phyloP scores from a whole-genome alignment of 164 flowering plant genomes.

The Pachysandra terminalis region DNA sequence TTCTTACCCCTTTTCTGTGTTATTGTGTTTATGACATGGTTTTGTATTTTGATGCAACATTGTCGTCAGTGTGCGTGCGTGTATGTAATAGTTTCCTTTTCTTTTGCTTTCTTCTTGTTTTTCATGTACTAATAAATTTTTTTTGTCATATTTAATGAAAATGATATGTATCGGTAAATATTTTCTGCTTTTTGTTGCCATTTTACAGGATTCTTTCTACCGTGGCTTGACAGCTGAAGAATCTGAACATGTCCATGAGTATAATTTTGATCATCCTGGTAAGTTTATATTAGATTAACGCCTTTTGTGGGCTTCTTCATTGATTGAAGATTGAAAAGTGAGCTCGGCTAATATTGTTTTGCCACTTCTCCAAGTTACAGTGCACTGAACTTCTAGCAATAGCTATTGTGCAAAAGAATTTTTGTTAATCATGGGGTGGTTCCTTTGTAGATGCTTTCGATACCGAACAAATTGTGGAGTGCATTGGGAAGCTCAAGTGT shows the following conservation, averaged over 20 bases:
- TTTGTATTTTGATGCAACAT: too few relatives aligned
- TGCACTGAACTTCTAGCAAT: neutral
- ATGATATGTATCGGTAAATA: too few relatives aligned
- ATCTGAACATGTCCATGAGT: conserved; percentile 49
- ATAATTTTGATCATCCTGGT: conserved; percentile 69
- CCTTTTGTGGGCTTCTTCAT: neutral
- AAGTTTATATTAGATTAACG: conserved; percentile 3
- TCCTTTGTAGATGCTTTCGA: conserved; percentile 83
- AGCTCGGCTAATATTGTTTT: neutral
- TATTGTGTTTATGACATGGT: too few relatives aligned
- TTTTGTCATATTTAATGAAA: too few relatives aligned
- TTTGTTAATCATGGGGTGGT: conserved; percentile 15
- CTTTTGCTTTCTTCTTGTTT: too few relatives aligned
- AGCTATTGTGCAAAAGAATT: neutral
- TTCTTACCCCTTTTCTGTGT: too few relatives aligned
- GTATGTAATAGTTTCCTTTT: too few relatives aligned
- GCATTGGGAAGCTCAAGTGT: conserved; percentile 55
- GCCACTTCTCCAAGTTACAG: neutral
- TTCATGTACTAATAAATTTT: too few relatives aligned
- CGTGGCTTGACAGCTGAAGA: conserved; percentile 60
- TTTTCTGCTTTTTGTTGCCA: neutral
- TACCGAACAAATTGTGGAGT: conserved; percentile 87
- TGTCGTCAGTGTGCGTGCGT: too few relatives aligned
- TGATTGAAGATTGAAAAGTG: neutral
- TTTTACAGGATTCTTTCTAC: conserved; percentile 52